Conservation (phyloP, 2,329 filamentous ascomycete species). For the Arachnomyces sp. region DNA sequence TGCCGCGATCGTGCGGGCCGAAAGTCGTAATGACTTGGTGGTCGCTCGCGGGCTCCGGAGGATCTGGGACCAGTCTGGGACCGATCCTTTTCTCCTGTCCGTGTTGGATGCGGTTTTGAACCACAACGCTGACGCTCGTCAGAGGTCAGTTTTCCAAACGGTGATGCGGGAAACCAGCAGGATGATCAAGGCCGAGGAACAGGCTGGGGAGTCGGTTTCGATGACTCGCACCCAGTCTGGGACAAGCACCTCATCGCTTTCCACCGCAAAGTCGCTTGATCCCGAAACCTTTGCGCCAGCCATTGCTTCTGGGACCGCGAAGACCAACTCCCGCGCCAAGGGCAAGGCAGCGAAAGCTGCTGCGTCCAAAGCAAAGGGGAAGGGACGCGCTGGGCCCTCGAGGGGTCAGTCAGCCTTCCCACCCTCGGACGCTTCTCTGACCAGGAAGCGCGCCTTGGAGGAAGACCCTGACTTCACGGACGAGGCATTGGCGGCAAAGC, state of each 20-base stretch:
- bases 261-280: conserved; percentile 31
- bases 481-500: conserved; percentile 19
- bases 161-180: conserved; percentile 23
- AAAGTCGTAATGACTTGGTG: conserved; percentile 21
- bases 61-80: conserved; percentile 20
- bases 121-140: conserved; percentile 18
- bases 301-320: conserved; percentile 12
- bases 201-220: conserved; percentile 4
- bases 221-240: conserved; percentile 17
- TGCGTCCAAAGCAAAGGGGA: conserved; percentile 14
- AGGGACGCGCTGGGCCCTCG: conserved; percentile 4
- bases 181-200: conserved; percentile 12
- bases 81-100: conserved; percentile 25
- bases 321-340: conserved; percentile 13
- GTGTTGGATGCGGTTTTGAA: conserved; percentile 23
- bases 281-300: conserved; percentile 24
- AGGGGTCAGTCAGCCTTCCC: conserved; percentile 13
- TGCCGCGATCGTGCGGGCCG: conserved; percentile 20
- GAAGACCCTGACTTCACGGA: conserved; percentile 22
- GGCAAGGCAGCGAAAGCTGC: conserved; percentile 21
- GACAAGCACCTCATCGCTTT: conserved; percentile 28
- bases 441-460: conserved; percentile 23
- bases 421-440: conserved; percentile 16
- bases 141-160: conserved; percentile 23
- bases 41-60: conserved; percentile 22